Conservation (phyloP, 305 asterid genomes). For the Petunia hybrid region DNA sequence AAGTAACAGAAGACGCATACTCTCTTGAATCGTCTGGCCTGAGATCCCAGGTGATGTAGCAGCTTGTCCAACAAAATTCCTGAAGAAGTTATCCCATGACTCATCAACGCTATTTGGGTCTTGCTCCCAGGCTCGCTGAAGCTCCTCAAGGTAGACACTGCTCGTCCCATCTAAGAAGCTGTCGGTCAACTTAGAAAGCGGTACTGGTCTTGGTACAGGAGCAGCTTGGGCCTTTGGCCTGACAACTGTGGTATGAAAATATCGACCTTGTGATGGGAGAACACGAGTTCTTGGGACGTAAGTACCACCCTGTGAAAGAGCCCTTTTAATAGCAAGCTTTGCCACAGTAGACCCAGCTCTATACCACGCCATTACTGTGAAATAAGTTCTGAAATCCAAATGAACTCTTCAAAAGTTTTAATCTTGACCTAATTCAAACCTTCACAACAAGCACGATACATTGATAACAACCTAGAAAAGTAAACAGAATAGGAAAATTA, state of each 20-base stretch:
- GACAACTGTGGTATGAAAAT: conserved; percentile 67
- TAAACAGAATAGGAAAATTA: conserved; percentile 18
- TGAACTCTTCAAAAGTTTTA: conserved; percentile 22
- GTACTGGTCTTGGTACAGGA: conserved; percentile 88
- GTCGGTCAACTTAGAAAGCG: conserved; percentile 89
- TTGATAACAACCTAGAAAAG: conserved; percentile 42
- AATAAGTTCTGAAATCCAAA: conserved; percentile 40
- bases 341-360: conserved; percentile 82
- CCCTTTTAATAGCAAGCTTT: conserved; percentile 74
- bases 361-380: conserved; percentile 73
- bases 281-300: conserved; percentile 46
- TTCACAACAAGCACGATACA: conserved; percentile 40
- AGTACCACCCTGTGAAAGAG: conserved; percentile 62
- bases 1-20: conserved; percentile 88
- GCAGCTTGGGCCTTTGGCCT: conserved; percentile 78
- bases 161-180: conserved; percentile 96
- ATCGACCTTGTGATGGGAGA: conserved; percentile 55
- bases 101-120: conserved; percentile 94
- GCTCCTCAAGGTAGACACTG: conserved; percentile 97
- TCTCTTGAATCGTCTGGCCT: conserved; percentile 97
- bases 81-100: conserved; percentile 96
- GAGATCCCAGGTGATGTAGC: conserved; percentile 91
- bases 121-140: conserved; percentile 97
- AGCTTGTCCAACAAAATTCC: conserved; percentile 97
- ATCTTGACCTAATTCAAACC: conserved; percentile 43